Evolutionary conservation across 371 early-diverging fungal genomes (phyloP).

Genomic region (Saksenaea oblongispora): DNA sequence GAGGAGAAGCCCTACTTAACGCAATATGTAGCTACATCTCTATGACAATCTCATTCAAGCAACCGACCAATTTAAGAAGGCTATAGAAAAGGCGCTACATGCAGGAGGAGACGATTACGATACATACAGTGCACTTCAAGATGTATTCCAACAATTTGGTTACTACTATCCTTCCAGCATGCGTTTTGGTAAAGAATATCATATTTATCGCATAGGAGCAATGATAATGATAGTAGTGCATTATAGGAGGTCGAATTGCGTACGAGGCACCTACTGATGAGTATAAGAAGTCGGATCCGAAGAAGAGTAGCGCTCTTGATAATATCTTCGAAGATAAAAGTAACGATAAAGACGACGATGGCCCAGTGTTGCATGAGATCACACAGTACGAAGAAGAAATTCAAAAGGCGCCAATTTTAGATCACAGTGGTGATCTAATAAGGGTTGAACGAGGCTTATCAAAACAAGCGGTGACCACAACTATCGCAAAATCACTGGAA

Average conservation of each 20-base stretch:
- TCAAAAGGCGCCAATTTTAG: not conserved
- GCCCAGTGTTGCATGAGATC: not conserved
- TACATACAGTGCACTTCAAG: not conserved
- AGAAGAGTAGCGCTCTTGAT: not conserved
- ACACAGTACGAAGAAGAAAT: not conserved
- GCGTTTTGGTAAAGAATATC: not conserved
- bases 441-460: not conserved
- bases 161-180: not conserved
- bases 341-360: not conserved
- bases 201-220: not conserved
- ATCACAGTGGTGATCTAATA: not conserved
- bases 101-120: not conserved
- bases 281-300: not conserved
- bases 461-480: not conserved
- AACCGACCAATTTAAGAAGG: not conserved
- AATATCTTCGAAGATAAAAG: not conserved
- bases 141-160: not conserved
- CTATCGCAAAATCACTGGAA: not conserved
- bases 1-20: not conserved
- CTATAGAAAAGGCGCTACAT: not conserved
- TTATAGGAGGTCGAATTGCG: not conserved
- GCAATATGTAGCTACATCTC: not conserved
- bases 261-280: not conserved
- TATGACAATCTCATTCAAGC: not conserved
- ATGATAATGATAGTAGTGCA: not conserved